Evolutionary conservation across 2,329 filamentous ascomycete species (phyloP), one percentile per base, ranked within the genome.

Genomic region (Paracamarosporium sp.): DNA sequence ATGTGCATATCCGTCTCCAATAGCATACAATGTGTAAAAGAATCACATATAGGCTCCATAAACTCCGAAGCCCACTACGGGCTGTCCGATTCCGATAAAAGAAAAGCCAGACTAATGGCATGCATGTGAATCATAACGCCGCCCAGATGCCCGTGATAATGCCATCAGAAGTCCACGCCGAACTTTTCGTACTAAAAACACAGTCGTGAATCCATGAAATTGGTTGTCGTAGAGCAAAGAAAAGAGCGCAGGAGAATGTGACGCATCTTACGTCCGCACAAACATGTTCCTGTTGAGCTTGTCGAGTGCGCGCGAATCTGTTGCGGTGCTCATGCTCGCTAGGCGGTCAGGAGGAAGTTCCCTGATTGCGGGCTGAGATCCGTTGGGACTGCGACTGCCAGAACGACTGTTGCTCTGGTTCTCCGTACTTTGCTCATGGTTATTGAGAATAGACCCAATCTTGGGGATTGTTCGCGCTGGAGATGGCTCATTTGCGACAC

Each of bases 381-480:
- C 70, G 38, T 71, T 75, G 57, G 71, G 63, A 73, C 79, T 81
- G 43, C 75, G 74, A 59, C 79, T 81, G 20, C 78, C 78, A 5
- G 76, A 73, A 31, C 80, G 75, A 56, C 72, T 77, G 48, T 64
- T 72, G 59, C 62, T 70, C 50, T 71, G 69, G 20, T 70, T 74
- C 30, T 74, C 68, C 56, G 67, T 65, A 20, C 61, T 62, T 20
- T 65, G 60, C 20, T 67, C 68, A 12, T 71, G 68, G 28, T 63
- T 68, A 55, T 75, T 75, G 38, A 75, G 68, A 25, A 75, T 66
- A 1, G 72, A 73, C 11, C 69, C 68, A 1, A 74, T 63, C 7
- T 66, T 72, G 7, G 86, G 86, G 27, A 87, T 85, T 1, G 77
- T 78, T 43, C 74, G 75, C 31, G 72, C 71, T 25, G 70, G 61